Evolutionary conservation across 345 rosid genomes (phyloP).

Genomic region (Populus ilicifolia): DNA sequence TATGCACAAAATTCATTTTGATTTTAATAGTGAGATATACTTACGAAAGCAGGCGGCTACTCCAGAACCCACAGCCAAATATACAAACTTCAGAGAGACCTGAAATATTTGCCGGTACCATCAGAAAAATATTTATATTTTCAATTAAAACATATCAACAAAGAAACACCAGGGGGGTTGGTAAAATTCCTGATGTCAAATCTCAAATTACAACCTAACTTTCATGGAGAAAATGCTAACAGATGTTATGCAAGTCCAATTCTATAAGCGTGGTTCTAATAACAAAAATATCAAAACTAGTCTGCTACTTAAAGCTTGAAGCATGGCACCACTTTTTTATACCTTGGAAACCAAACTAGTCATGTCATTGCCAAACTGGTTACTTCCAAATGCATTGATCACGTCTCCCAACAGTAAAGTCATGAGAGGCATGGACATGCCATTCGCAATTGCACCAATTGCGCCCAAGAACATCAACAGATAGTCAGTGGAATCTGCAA

Average conservation of each 20-base stretch:
- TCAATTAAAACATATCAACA: background rate
- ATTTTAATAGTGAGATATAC: background rate
- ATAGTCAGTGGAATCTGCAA: slow-evolving; percentile 31
- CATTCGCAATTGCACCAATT: slow-evolving; percentile 34
- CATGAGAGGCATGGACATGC: slow-evolving; percentile 33
- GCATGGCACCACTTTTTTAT: background rate
- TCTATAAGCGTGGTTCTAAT: background rate
- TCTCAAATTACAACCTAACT: background rate
- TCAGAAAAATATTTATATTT: background rate
- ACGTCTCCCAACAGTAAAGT: slow-evolving; percentile 33
- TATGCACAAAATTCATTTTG: background rate
- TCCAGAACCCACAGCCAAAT: slow-evolving; percentile 34
- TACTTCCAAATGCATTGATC: slow-evolving; percentile 35
- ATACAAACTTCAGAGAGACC: slow-evolving; percentile 35
- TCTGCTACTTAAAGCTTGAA: background rate
- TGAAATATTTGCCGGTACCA: background rate
- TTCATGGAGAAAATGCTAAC: background rate
- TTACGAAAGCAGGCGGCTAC: slow-evolving; percentile 26
- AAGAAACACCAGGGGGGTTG: background rate
- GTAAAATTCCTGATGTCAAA: background rate
- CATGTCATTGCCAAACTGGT: slow-evolving; percentile 10
- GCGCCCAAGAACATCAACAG: slow-evolving; percentile 34
- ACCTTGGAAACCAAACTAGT: slow-evolving; percentile 37
- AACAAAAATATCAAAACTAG: background rate
- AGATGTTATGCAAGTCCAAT: background rate